Conservation (phyloP, 441 rosid species). For the Pelargonium cotyledonis region DNA sequence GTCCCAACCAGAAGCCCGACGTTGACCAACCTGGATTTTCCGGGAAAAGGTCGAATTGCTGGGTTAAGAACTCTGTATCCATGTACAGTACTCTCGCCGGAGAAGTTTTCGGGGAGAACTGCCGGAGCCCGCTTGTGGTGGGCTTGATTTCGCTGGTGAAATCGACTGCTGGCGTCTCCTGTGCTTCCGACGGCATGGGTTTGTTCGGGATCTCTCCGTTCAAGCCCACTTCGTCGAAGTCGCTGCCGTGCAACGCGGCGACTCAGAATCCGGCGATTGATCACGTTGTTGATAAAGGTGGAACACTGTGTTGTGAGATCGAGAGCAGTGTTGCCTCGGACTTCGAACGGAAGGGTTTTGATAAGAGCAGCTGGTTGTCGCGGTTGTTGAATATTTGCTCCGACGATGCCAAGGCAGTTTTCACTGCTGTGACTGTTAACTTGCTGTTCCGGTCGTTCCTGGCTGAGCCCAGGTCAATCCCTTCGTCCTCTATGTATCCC, state of each 20-base stretch:
- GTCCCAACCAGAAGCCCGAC: constrained; percentile 35
- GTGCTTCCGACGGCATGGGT: constrained; percentile 21
- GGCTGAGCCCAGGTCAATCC: constrained; percentile 66
- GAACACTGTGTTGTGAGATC: constrained; percentile 22
- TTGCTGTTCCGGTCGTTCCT: constrained; percentile 49
- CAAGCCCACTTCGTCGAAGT: constrained; percentile 54
- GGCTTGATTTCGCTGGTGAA: constrained; percentile 57
- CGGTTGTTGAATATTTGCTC: constrained; percentile 51
- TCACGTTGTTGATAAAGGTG: constrained; percentile 45
- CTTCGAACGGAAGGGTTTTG: no score
- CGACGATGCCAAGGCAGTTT: constrained; percentile 84
- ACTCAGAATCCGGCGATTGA: constrained; percentile 27
- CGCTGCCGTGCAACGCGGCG: constrained; percentile 80
- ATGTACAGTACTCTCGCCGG: constrained; percentile 40
- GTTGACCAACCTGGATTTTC: constrained; percentile 19
- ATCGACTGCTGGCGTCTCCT: constrained; percentile 36
- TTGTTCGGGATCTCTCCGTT: constrained; percentile 49
- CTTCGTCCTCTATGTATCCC: constrained; percentile 58
- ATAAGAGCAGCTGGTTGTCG: constrained; percentile 53
- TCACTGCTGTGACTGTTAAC: constrained; percentile 75
- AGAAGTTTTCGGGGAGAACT: constrained; percentile 39
- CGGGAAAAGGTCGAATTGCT: constrained; percentile 1
- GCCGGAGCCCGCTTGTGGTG: constrained; percentile 37
- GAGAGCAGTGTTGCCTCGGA: constrained; percentile 24
- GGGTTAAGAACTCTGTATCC: constrained; percentile 21